A percentile compares a stretch with the other conserved stretches of the same genome.
These are phyloP conservation scores for Sisymbrium irio DNA, from an alignment of 345 rosid genomes.

Conservation along the genomic window DNA sequence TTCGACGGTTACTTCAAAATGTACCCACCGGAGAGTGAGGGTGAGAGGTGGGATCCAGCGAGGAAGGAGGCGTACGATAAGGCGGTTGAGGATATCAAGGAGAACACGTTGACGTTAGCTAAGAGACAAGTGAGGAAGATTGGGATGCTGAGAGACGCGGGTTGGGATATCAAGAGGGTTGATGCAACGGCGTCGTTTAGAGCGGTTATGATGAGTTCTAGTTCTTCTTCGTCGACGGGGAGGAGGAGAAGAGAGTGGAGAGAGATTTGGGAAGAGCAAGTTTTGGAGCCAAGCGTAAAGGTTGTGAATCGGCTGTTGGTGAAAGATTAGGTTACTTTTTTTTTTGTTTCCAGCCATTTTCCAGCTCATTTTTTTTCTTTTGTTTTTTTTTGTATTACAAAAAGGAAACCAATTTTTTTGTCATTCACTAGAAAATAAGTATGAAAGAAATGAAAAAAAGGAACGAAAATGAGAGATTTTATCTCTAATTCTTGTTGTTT, in stretches of 20 bases:
- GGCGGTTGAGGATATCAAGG: constrained; percentile 69
- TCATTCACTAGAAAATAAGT: neutral
- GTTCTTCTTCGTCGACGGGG: constrained; percentile 1
- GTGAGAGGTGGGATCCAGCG: constrained; percentile 21
- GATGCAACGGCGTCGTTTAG: constrained; percentile 77
- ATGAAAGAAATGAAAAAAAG: neutral
- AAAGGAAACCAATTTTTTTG: neutral
- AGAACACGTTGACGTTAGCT: constrained; percentile 77
- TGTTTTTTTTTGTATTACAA: neutral
- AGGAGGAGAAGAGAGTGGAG: constrained; percentile 39
- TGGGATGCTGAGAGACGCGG: constrained; percentile 44
- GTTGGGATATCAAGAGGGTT: constrained; percentile 73
- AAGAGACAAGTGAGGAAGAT: constrained; percentile 75
- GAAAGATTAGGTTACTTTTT: constrained; percentile 57
- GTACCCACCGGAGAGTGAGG: constrained; percentile 38
- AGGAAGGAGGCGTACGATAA: constrained; percentile 52
- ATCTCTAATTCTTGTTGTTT: neutral
- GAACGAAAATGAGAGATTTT: constrained; percentile 2
- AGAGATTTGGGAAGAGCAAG: constrained; percentile 69
- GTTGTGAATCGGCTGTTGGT: constrained; percentile 72
- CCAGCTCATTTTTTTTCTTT: constrained; percentile 32
- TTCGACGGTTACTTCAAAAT: constrained; percentile 54
- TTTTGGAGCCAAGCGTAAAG: constrained; percentile 73
- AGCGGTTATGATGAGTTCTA: constrained; percentile 31
- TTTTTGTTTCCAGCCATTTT: constrained; percentile 42